These are phyloP conservation scores for Pisolithus tinctorius DNA, from an alignment of 768 basidiomycete genomes.

Conservation along the genomic window DNA sequence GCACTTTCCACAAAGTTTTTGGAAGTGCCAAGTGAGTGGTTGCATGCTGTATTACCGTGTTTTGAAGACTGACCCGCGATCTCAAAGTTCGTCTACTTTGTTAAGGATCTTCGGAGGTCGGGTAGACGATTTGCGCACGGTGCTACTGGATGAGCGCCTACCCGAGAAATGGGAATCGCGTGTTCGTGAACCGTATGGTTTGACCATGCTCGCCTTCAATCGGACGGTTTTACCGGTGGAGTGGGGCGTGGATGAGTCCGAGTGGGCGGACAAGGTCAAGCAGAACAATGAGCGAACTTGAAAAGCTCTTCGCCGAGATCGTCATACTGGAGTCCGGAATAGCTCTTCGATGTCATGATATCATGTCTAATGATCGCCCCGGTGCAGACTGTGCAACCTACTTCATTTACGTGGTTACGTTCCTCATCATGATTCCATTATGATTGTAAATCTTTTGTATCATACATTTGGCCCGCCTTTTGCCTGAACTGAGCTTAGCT, in stretches of 20 bases:
- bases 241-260: constrained; percentile 1
- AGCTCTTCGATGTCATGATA: no score
- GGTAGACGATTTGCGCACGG: constrained; percentile 42
- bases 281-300: background rate
- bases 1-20: constrained; percentile 52
- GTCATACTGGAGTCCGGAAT: no score
- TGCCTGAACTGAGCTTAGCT: no score
- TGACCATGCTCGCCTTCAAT: constrained; percentile 57
- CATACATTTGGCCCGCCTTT: background rate
- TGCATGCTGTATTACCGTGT: background rate
- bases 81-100: constrained; percentile 51
- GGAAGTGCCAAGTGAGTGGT: constrained; percentile 59
- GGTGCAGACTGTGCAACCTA: no score
- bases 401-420: no score
- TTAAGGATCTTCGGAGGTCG: constrained; percentile 61
- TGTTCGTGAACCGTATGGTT: constrained; percentile 45
- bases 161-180: constrained; percentile 67
- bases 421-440: background rate
- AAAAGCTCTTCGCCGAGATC: background rate
- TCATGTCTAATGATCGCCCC: no score
- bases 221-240: constrained; percentile 1
- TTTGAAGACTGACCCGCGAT: background rate
- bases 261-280: background rate
- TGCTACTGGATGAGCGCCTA: constrained; percentile 65
- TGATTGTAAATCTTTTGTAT: background rate